Evolutionary conservation across 2,329 filamentous ascomycete genomes (phyloP).

Genomic region (Penicillium aurantiogriseum): DNA sequence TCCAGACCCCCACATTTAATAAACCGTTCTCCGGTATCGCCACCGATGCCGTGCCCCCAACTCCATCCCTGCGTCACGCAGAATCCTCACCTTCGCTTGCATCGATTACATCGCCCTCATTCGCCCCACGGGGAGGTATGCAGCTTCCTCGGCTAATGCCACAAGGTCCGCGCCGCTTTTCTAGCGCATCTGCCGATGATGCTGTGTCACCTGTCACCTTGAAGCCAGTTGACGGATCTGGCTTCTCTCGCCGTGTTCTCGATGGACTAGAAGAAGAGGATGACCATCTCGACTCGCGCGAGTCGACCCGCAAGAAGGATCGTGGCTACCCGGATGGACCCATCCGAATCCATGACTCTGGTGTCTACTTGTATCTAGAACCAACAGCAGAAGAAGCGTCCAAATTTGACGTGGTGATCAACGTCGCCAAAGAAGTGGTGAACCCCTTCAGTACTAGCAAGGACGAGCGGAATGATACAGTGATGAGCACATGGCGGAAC

Average conservation of each 20-base stretch:
- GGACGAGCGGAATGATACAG: conserved; percentile 35
- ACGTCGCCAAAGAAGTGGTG: conserved; percentile 64
- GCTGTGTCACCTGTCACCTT: conserved; percentile 25
- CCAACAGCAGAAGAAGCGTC: conserved; percentile 60
- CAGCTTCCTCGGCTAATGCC: conserved; percentile 45
- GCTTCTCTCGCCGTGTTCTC: conserved; percentile 32
- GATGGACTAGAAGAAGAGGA: conserved; percentile 54
- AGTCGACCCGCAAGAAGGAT: conserved; percentile 61
- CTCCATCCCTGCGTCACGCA: conserved; percentile 60
- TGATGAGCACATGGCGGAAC: conserved; percentile 51
- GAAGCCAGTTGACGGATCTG: conserved; percentile 28
- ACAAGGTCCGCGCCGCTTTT: conserved; percentile 29
- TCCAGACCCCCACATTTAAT: conserved; percentile 55
- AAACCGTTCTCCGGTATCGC: conserved; percentile 43
- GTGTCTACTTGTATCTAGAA: conserved; percentile 62
- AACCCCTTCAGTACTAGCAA: conserved; percentile 53
- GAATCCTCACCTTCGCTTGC: conserved; percentile 62
- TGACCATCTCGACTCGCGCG: conserved; percentile 47
- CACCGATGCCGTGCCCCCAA: conserved; percentile 56
- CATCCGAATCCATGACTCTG: conserved; percentile 62
- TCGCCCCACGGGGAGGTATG: conserved; percentile 52
- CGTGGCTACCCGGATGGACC: conserved; percentile 64
- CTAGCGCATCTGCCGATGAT: conserved; percentile 26
- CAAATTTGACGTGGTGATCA: conserved; percentile 62
- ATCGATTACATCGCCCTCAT: conserved; percentile 52